phyloP scores from a whole-genome alignment of 2,329 filamentous ascomycete species.

The Fusarium sambucinum region DNA sequence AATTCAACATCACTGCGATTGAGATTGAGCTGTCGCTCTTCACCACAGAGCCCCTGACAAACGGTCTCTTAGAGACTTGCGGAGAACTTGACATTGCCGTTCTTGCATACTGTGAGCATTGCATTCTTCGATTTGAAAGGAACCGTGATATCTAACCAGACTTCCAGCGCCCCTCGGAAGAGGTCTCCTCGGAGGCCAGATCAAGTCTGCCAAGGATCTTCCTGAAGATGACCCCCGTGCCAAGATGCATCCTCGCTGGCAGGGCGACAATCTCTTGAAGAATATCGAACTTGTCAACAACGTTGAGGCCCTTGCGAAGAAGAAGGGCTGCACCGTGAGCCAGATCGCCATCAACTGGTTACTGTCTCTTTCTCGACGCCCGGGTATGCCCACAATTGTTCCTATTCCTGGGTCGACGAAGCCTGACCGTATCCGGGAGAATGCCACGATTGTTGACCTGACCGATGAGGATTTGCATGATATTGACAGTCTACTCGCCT shows the following conservation, averaged over 20 bases:
- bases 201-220: slow-evolving; percentile 67
- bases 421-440: slow-evolving; percentile 69
- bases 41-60: slow-evolving; percentile 57
- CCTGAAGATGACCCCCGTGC: slow-evolving; percentile 62
- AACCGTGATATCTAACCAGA: slow-evolving; percentile 16
- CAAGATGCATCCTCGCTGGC: slow-evolving; percentile 66
- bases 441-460: slow-evolving; percentile 63
- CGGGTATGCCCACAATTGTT: slow-evolving; percentile 69
- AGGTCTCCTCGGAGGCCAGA: slow-evolving; percentile 63
- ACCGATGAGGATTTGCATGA: slow-evolving; percentile 63
- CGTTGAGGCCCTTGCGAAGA: slow-evolving; percentile 67
- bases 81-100: slow-evolving; percentile 73
- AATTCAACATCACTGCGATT: slow-evolving; percentile 57
- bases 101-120: slow-evolving; percentile 68
- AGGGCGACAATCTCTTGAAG: slow-evolving; percentile 69
- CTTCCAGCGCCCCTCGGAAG: slow-evolving; percentile 60
- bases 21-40: slow-evolving; percentile 65
- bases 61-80: slow-evolving; percentile 64
- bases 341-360: slow-evolving; percentile 78
- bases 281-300: slow-evolving; percentile 72
- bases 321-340: slow-evolving; percentile 69
- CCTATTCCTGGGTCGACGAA: slow-evolving; percentile 75
- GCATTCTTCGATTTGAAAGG: neutral
- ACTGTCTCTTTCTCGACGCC: slow-evolving; percentile 60
- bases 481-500: slow-evolving; percentile 63